Evolutionary conservation across 495 filamentous ascomycete genomes (phyloP), one percentile per base, ranked within the genome.

Genomic region (Cryomyces minteri): DNA sequence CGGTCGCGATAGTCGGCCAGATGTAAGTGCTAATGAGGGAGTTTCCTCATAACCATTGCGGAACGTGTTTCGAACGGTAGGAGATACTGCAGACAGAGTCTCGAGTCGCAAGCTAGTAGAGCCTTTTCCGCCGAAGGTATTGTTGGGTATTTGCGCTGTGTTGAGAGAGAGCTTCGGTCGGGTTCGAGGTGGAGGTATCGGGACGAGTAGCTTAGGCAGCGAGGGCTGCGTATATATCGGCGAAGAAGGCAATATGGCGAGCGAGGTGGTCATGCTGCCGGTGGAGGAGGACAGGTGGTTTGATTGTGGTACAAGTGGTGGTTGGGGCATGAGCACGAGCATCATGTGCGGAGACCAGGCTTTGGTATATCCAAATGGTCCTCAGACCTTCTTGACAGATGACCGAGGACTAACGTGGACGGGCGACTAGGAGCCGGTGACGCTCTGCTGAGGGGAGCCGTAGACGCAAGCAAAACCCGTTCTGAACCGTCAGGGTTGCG

Each of bases 121-220:
- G 5, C 67, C 72, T 29, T 61, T 68, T 25, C 18, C 18, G 51
- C 73, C 70, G 44, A 70, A 73, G n/a, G 69, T 66, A 10, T 25
- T 25, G 18, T 25, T 25, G 18, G 60, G 58, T 28, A 73, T 58
- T 7, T 64, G 62, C 1, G 67, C 48, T 42, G 85, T 94, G 64
- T 92, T 81, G 33, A 94, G 73, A 44, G 80, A 82, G 51, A 94
- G 69, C 63, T 82, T 81, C 2, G 86, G 86, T 60, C 79, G 68
- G 59, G 73, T 77, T 28, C 65, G 68, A 48, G 66, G 59, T 43
- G 47, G 59, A 56, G 60, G 56, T 50, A 44, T 41, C 57, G 65
- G 36, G 53, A 62, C 49, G 62, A 43, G 53, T 52, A 43, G 57
- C 18, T 25, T 25, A 25, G 18, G 18, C 18, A 25, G 18, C 44